Evolutionary conservation across 306 rosid genomes (phyloP), one percentile per base, ranked within the genome.

Genomic region (Lathyrus tuberosus): DNA sequence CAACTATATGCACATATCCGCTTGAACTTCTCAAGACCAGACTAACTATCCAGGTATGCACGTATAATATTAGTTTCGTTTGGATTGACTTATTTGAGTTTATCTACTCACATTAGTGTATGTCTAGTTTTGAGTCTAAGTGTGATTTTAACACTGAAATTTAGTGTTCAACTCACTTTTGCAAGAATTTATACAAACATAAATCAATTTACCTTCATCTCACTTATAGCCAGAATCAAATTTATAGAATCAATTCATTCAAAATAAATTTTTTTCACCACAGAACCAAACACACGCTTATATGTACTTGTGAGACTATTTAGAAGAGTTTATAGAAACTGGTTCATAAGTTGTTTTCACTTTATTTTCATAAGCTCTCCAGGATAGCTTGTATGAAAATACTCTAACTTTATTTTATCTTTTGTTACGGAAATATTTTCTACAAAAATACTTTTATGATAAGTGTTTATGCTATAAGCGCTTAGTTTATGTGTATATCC

Each of bases 21-120:
- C 99, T 94, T 16, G 99, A 94, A 78, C 78, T 94, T 69, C 78
- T 94, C 60, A 94, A 94, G 80, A 94, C 99, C 40, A 88, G 99
- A 63, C 83, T 94, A 80, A 94, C 99, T 43, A 82, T 94, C 52
- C 96, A 94, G 95, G 99, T 91, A 82, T 52, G 30, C 47, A 48
- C 66, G 47, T 67, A 35, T 62, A 22, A 35, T n/a, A 10, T 41
- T 11, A 0, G 47, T 42, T 42, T 10, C 35, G 5, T 41, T 41
- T 41, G 14, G 12, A 41, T 41, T 42, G 47, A 42, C n/a, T 42
- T 42, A 35, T 53, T 53, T 20, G 33, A 53, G 1, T 5, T 5
- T 53, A 53, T 53, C 15, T 22, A 2, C 9, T 2, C 16, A 10
- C 9, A n/a, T n/a, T n/a, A n/a, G n/a, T n/a, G n/a, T n/a, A n/a